These are phyloP conservation scores for Silene uniflora DNA, from an alignment of 148 eudicot species.

Conservation along the genomic window DNA sequence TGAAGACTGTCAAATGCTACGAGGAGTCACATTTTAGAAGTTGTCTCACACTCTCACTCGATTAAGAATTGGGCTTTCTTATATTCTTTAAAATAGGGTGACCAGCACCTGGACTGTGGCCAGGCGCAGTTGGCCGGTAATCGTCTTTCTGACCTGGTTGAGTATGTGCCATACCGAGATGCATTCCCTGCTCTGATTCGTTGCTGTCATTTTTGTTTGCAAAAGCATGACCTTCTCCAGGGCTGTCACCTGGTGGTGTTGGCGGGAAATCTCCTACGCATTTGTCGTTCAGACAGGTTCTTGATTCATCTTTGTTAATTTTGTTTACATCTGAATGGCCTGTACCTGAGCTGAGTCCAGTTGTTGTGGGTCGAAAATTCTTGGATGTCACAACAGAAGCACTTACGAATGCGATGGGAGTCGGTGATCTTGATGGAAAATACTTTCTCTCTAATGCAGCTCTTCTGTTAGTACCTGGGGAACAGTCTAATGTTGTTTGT, in stretches of 20 bases:
- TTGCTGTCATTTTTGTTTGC: slow-evolving; percentile 4
- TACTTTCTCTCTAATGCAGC: neutral
- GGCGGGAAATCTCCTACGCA: slow-evolving; percentile 23
- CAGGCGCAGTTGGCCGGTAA: slow-evolving; percentile 35
- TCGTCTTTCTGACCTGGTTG: slow-evolving; percentile 28
- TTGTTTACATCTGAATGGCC: slow-evolving; percentile 15
- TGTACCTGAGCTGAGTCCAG: slow-evolving; percentile 22
- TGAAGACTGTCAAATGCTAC: neutral
- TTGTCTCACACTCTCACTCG: neutral
- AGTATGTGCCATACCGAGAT: slow-evolving; percentile 8
- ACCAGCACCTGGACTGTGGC: slow-evolving; percentile 57
- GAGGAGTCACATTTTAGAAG: neutral
- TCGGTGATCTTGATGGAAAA: slow-evolving; percentile 1
- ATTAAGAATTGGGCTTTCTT: slow-evolving; percentile 29
- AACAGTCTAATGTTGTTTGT: slow-evolving; percentile 4
- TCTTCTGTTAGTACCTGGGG: slow-evolving; percentile 16
- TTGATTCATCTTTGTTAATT: neutral
- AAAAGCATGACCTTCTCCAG: slow-evolving; percentile 16
- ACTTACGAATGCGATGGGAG: slow-evolving; percentile 11
- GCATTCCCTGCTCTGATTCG: slow-evolving; percentile 11
- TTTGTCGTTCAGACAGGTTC: slow-evolving; percentile 17
- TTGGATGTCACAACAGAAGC: slow-evolving; percentile 2
- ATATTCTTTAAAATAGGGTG: slow-evolving; percentile 27
- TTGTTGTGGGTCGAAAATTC: slow-evolving; percentile 10
- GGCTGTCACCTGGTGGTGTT: slow-evolving; percentile 23